A percentile compares a stretch with the other conserved stretches of the same genome.
These are phyloP conservation scores for Gautieria morchelliformis DNA, from an alignment of 768 basidiomycete species.

Conservation along the genomic window DNA sequence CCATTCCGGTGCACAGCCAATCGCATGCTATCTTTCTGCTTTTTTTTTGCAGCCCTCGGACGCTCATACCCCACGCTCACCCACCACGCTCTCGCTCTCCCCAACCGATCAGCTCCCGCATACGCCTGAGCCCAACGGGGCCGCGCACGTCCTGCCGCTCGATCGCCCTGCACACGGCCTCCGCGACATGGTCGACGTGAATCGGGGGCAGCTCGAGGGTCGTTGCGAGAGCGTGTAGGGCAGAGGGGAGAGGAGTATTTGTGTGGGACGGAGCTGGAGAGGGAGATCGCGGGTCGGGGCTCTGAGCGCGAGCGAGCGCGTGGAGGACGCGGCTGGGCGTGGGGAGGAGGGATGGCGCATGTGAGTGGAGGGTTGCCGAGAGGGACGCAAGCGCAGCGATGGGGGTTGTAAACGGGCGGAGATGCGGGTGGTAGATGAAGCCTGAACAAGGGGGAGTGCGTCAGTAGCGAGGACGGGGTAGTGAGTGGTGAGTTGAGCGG, in stretches of 20 bases:
- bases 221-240: slow-evolving; percentile 63
- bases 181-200: slow-evolving; percentile 92
- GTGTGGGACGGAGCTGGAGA: no score
- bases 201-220: slow-evolving; percentile 81
- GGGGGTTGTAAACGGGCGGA: slow-evolving; percentile 81
- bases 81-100: background rate
- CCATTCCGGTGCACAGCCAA: no score
- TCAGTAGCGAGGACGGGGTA: no score
- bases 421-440: slow-evolving; percentile 91
- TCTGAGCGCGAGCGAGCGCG: slow-evolving; percentile 18
- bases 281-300: no score
- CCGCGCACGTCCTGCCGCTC: slow-evolving; percentile 41
- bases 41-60: no score
- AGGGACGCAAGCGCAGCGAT: slow-evolving; percentile 77
- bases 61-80: no score
- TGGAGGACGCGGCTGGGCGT: slow-evolving; percentile 60
- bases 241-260: slow-evolving; percentile 22
- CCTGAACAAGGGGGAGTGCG: slow-evolving; percentile 34
- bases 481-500: no score
- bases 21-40: no score
- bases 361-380: slow-evolving; percentile 62
- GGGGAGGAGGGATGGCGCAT: slow-evolving; percentile 44
- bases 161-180: slow-evolving; percentile 55
- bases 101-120: slow-evolving; percentile 75
- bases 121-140: slow-evolving; percentile 57